Evolutionary conservation across 2,329 filamentous ascomycete species (phyloP).

Genomic region (Penicillium sp.): DNA sequence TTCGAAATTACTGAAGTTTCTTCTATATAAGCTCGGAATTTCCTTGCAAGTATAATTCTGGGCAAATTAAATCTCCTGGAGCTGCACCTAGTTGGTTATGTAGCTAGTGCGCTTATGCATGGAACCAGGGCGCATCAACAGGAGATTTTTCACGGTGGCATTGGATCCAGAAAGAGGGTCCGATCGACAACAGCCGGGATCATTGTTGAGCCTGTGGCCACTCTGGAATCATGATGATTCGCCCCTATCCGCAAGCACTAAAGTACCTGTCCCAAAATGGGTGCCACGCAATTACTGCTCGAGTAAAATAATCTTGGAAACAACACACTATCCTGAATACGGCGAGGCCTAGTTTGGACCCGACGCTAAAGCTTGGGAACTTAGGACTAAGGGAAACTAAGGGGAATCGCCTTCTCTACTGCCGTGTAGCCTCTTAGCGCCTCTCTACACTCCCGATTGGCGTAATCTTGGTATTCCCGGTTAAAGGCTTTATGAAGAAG

Average conservation of each 20-base stretch:
- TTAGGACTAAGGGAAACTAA: slow-evolving; percentile 1
- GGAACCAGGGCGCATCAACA: background rate
- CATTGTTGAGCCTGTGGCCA: slow-evolving; percentile 4
- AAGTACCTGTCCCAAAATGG: slow-evolving; percentile 2
- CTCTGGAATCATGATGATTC: slow-evolving; percentile 16
- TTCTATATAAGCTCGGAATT: background rate
- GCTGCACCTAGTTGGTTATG: background rate
- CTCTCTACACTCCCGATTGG: slow-evolving; percentile 4
- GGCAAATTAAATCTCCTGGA: background rate
- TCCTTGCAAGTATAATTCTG: background rate
- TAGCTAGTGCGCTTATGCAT: slow-evolving; percentile 2
- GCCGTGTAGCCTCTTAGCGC: slow-evolving; percentile 1
- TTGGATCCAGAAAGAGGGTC: slow-evolving; percentile 8
- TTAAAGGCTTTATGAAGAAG: slow-evolving; percentile 3
- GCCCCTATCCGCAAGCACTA: background rate
- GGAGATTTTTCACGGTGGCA: background rate
- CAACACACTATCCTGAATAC: background rate
- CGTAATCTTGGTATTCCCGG: slow-evolving; percentile 9
- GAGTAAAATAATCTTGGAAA: background rate
- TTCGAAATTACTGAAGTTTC: background rate
- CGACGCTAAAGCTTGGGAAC: background rate
- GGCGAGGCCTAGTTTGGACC: background rate
- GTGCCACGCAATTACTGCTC: slow-evolving; percentile 3
- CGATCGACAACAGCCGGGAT: slow-evolving; percentile 15
- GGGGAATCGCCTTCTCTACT: background rate